Base-by-base conservation (phyloP, 1,284 basidiomycete species). In the Malassezia globosa region DNA sequence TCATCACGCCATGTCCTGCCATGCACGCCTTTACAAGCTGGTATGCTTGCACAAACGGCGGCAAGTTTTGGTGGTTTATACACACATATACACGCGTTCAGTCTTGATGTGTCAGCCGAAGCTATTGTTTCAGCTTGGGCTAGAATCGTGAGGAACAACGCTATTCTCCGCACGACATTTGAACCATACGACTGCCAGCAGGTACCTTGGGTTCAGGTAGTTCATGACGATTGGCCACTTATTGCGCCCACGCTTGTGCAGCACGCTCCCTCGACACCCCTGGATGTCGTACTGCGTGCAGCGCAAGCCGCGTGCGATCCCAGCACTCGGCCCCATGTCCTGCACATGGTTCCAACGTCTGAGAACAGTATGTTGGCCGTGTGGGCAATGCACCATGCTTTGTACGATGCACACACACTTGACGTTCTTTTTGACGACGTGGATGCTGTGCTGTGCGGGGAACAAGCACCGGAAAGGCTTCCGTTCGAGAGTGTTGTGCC, bases 21-120 rank as follows among this genome's bases (percentile, higher is more conserved):
- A 0, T 67, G 64, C 48, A 69, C 67, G 16, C 68, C 69, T 5
- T 51, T 70, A 37, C 69, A 72, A 42, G 46, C 58, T 1, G 64
- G 66, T 6, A 66, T 70, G 62, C 59, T 72, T 34, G 53, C 62
- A 0, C 61, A 68, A 35, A 58, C 59, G 13, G 51, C 65, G 19
- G 55, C 56, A 4, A 57, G 54, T 5, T 37, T 42, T 1, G 63
- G 63, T 19, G 42, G 36, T 7, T 46, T 62, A 4, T 67, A 69
- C 51, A 51, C 63, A 47, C 63, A 66, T 37, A 55, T 55, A 31
- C 61, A 64, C 22, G 50, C 48, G 2, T 60, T 60, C 45, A 22
- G 39, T 38, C 36, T 61, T 2, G 37, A 39, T 7, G 33, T 11
- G 0, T n/a, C 37, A 2, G 23, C 36, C 4, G 47, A 52, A 3